Base-by-base conservation (phyloP, 768 basidiomycete species). In the Mrakia hoshinonis region DNA sequence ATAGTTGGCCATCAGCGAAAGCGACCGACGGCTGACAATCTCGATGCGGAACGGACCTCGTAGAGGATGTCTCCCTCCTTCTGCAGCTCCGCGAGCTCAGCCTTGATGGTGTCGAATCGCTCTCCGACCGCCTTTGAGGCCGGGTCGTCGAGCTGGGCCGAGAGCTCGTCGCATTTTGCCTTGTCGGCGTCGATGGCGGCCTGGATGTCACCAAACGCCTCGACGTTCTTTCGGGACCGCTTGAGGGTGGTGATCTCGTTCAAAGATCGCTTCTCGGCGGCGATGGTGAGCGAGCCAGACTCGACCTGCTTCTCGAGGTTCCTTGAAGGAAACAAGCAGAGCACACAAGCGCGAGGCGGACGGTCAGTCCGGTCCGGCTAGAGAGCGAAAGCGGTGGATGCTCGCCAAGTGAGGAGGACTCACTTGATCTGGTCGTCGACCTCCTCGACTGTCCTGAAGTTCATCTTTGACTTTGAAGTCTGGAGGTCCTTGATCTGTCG, bases 231-330 rank as follows among this genome's bases (percentile, higher is more conserved):
- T 65, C 91, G 87, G 71, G 81, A 83, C 52, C 91, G 88, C 77
- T 85, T 90, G 73, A 83, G 81, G 54, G 84, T 83, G 73, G 84
- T 85, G 73, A 99, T 95, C 76, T 98, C 95, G 74, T 86, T 85
- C n/a, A 99, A 84, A 5, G 93, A 90, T 65, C 92, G 88, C 81
- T 96, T 97, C 81, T 99, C 96, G 69, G 96, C 94, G 34, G 87
- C 92, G 71, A 98, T 84, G 78, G 91, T 96, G 84, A 99, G 84
- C 71, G 76, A 86, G 31, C 95, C 95, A 5, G 91, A 91, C 78
- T 98, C 95, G 67, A 99, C 87, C 78, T 92, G 90, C 77, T 86
- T 88, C 63, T 98, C 91, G 72, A 96, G 82, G 73, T 87, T 83
- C 76, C 92, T 94, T 60, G n/a, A 49, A 36, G 43, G 67, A 63